Base-by-base conservation (phyloP, 176 grass and related monocot species). In the Cocos nucifera region DNA sequence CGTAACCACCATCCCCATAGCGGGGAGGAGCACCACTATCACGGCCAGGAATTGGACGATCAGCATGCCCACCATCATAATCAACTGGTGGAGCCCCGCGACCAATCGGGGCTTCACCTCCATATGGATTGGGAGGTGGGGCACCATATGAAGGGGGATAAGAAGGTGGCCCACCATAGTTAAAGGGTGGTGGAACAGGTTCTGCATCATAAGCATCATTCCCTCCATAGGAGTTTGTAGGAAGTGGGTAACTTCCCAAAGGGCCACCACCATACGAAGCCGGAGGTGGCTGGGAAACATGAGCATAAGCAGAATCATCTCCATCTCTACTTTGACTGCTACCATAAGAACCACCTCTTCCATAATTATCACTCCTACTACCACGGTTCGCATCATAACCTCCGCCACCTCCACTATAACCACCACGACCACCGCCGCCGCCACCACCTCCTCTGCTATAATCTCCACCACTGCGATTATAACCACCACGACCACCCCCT, bases 101-200 rank as follows among this genome's bases (percentile, higher is more conserved):
- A 3, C 66, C 73, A 6, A 57, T 56, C 51, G 79, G 79, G 17
- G 73, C 69, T 79, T 80, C 65, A 10, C 65, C 64, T 58, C 80
- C 52, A 62, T 90, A 84, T 57, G 81, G 54, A 59, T 76, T 74
- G 57, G 73, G 62, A 82, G 91, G 83, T 21, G 83, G 90, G 32
- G 75, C 83, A 50, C 86, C 91, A 66, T 96, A 96, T 21, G 64
- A 87, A 26, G 91, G 83, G 55, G 80, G 83, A 54, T 87, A 87
- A 52, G 91, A 90, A 17, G 77, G 77, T 26, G 80, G 86, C 19
- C 72, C 91, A 61, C 81, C 70, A 51, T 82, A 96, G 57, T 51
- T 79, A 69, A 64, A 84, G 66, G 86, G 76, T 53, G 83, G 91
- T 22, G 84, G 80, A 67, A 81, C 86, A 81, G 86, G 62, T 54